These are phyloP conservation scores for Datisca glomerata DNA, from an alignment of 306 rosid genomes.

Conservation along the genomic window DNA sequence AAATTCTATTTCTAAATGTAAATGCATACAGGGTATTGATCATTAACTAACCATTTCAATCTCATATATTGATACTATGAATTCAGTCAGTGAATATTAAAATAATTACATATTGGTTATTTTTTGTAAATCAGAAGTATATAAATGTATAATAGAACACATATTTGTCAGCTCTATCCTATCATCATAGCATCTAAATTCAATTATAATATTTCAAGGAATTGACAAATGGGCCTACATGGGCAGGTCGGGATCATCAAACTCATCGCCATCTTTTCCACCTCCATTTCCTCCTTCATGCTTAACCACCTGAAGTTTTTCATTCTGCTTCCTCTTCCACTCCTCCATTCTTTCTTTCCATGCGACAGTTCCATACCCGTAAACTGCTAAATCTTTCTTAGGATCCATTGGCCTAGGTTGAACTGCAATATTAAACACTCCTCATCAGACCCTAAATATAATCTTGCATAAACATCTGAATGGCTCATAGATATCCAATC, in stretches of 20 bases:
- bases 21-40: background rate
- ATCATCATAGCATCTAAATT: no score
- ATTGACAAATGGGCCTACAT: constrained; percentile 28
- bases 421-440: constrained; percentile 31
- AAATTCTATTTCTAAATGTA: background rate
- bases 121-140: no score
- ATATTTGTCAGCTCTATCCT: no score
- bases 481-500: background rate
- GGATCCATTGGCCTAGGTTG: constrained; percentile 90
- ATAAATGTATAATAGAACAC: no score
- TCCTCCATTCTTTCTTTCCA: constrained; percentile 94
- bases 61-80: no score
- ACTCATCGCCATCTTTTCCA: constrained; percentile 26
- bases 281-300: constrained; percentile 45
- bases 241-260: constrained; percentile 67
- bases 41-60: background rate
- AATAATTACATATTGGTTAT: no score
- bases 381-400: constrained; percentile 65
- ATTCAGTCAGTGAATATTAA: no score
- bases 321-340: constrained; percentile 78
- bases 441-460: constrained; percentile 5
- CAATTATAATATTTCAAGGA: background rate
- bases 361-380: constrained; percentile 85
- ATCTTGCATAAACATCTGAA: background rate
- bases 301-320: constrained; percentile 56